Base-by-base conservation (phyloP, 495 filamentous ascomycete species). In the Xylaria longipes region DNA sequence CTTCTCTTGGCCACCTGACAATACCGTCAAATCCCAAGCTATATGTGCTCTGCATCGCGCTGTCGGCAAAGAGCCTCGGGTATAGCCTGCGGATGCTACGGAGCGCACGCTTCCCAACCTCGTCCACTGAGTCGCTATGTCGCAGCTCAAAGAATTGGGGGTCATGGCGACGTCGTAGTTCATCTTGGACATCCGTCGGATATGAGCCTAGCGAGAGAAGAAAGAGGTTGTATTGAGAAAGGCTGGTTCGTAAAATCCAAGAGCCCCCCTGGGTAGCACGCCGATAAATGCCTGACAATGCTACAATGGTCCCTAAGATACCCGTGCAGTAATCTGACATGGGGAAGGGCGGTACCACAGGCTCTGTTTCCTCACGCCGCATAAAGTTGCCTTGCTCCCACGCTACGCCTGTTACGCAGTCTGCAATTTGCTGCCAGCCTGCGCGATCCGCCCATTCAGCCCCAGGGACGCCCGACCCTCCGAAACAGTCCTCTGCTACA, bases 271-370 rank as follows among this genome's bases (percentile, higher is more conserved):
- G 73, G 39, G 82, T 88, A 4, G 89, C 89, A 31, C 91, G 88
- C 68, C 85, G 82, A 71, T 86, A 89, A 20, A 93, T 85, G 33
- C 90, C 91, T 0, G 84, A 83, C 57, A 92, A 82, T 5, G 89
- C 91, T 35, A 89, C 89, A 71, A 91, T 86, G 35, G 87, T 86
- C 27, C 90, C 91, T 80, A 91, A 87, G 72, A 77, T 83, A 5
- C 88, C 92, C 2, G 92, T 93, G 37, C 92, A 90, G 79, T 95
- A 94, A 81, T 94, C 92, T 46, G 89, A 92, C 83, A 93, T 94
- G 29, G 92, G 93, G 80, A 94, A 94, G 0, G 91, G 91, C 60
- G 92, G 92, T 0, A 94, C 88, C n/a, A 93, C 87, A 4, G 92
- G 92, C 72, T 89, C 89, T n/a, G n/a, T n/a, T n/a, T n/a, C n/a